Percentiles rank a stretch among this genome's conserved stretches.
Conservation (phyloP, 139 green algal species). For the Chlorella ohadii region DNA sequence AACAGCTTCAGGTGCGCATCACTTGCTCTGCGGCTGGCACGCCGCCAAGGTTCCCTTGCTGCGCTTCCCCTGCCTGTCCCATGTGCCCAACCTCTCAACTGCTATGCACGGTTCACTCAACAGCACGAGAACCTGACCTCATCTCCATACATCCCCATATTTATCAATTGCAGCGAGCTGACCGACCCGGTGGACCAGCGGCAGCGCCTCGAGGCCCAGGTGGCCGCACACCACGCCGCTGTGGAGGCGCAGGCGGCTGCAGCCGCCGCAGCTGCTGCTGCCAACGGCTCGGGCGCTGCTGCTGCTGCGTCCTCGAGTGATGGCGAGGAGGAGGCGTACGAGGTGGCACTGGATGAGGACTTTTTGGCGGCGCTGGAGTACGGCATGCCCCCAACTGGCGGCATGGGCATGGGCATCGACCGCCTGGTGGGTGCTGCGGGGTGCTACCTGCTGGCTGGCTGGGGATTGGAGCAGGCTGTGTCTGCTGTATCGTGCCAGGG, state of each 20-base stretch:
- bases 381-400: slow-evolving; percentile 96
- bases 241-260: slow-evolving; percentile 34
- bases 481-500: too few relatives aligned
- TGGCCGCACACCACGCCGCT: slow-evolving; percentile 40
- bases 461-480: too few relatives aligned
- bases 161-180: slow-evolving; percentile 75
- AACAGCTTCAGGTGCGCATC: slow-evolving; percentile 84
- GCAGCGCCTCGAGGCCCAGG: slow-evolving; percentile 88
- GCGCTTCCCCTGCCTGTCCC: too few relatives aligned
- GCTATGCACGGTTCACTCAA: too few relatives aligned
- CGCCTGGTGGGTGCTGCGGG: slow-evolving; percentile 62
- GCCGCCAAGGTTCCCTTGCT: too few relatives aligned
- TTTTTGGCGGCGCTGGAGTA: slow-evolving; percentile 97
- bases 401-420: slow-evolving; percentile 98
- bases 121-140: too few relatives aligned
- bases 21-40: too few relatives aligned
- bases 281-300: background rate
- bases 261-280: background rate
- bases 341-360: slow-evolving; percentile 94
- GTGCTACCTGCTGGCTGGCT: slow-evolving; percentile 32
- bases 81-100: too few relatives aligned
- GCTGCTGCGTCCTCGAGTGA: slow-evolving; percentile 34
- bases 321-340: slow-evolving; percentile 75
- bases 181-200: slow-evolving; percentile 98
- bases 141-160: background rate